Evolutionary conservation across 306 rosid species (phyloP).

Genomic region (Quillaja saponaria): DNA sequence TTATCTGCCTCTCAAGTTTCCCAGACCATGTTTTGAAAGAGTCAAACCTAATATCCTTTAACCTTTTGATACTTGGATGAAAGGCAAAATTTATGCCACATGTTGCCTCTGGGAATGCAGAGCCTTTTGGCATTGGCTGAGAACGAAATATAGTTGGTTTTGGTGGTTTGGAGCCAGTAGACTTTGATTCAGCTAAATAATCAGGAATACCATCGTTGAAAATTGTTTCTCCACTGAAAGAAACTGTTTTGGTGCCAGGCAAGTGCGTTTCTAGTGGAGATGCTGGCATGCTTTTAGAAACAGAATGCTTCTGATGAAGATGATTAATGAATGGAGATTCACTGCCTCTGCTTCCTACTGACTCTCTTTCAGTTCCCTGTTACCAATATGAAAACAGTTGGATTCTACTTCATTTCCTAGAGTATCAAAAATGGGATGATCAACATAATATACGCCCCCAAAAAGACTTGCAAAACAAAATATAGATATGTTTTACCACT

Average conservation of each 20-base stretch:
- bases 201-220: constrained; percentile 25
- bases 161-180: constrained; percentile 25
- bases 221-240: constrained; percentile 44
- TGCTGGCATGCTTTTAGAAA: constrained; percentile 82
- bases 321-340: constrained; percentile 42
- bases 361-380: constrained; percentile 45
- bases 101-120: constrained; percentile 21
- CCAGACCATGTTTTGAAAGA: constrained; percentile 85
- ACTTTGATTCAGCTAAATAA: background rate
- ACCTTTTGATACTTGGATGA: constrained; percentile 40
- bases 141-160: constrained; percentile 50
- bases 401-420: background rate
- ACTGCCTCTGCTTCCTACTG: constrained; percentile 23
- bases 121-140: constrained; percentile 63
- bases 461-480: no score
- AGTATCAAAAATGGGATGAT: background rate
- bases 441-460: background rate
- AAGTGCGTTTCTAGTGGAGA: constrained; percentile 40
- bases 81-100: constrained; percentile 7
- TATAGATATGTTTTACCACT: no score
- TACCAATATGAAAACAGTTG: constrained; percentile 18
- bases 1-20: constrained; percentile 66
- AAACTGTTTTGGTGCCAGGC: constrained; percentile 32
- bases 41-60: constrained; percentile 63
- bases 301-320: constrained; percentile 51